Base-by-base conservation (phyloP, 2,329 filamentous ascomycete genomes). In the Hymenoscyphus occultus region DNA sequence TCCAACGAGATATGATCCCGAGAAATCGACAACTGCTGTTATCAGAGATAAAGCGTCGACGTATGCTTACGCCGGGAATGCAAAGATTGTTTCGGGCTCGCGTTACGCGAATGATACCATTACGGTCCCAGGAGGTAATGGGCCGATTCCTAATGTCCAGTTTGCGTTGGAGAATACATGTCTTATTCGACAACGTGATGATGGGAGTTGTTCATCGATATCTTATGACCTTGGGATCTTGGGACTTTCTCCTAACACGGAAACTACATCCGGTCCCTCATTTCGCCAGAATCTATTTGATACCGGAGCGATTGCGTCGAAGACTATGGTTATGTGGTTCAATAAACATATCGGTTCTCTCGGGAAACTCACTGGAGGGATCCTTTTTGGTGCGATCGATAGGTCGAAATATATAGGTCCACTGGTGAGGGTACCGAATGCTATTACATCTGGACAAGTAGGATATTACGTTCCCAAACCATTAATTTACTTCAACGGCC, bases 271-370 rank as follows among this genome's bases (percentile, higher is more conserved):
- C 2, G 73, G 74, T 2, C 75, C 76, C 0, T 71, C 71, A 4
- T 69, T 77, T 62, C 72, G 76, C 39, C 72, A 75, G 58, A 71
- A 76, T 57, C 72, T 77, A 2, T 73, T 74, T 13, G 67, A 75
- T 35, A 62, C 67, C 5, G 74, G 74, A 1, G 59, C 63, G 22
- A 74, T 77, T 56, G 68, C 65, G 5, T 71, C 71, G 28, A 67
- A 72, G 22, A 74, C 76, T 7, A 71, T 75, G 69, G 67, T 68
- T 5, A 73, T 77, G 70, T 78, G 76, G 75, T 76, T 77, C 66
- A 74, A 77, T 62, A 67, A 72, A 60, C 67, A 71, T 10, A 70
- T 72, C 6, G 64, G 63, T 3, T 31, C 60, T 5, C 10, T 68
- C 2, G 72, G 69, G 39, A 71, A 72, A 12, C 74, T 71, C 60